These are phyloP conservation scores for Aspergillus indologenus DNA, from an alignment of 495 filamentous ascomycete genomes.

Conservation along the genomic window DNA sequence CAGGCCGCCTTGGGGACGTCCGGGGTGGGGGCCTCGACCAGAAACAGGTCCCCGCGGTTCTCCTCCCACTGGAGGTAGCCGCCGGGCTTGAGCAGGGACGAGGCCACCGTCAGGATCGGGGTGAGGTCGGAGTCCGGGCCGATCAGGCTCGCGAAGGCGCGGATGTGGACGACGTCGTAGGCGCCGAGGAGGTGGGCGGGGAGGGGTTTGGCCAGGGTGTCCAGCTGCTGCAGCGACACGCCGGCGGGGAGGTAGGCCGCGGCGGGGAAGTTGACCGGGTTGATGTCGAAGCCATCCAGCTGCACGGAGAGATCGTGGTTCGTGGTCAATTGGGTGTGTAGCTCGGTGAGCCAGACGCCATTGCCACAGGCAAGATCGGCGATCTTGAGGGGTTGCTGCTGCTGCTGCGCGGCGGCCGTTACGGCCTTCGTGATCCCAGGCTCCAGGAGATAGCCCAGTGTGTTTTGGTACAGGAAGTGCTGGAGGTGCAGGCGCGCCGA, in stretches of 20 bases:
- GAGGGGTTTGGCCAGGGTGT: no score
- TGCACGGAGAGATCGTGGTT: neutral
- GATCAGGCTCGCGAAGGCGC: no score
- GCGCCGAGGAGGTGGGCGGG: no score
- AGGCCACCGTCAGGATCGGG: neutral
- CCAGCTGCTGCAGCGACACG: neutral
- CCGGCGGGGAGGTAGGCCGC: neutral
- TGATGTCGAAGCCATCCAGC: slow-evolving; percentile 2
- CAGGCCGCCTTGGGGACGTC: neutral
- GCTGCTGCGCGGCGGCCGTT: no score
- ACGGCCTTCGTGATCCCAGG: neutral
- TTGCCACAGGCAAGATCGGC: slow-evolving; percentile 1
- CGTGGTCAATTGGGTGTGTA: neutral
- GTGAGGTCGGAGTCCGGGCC: neutral
- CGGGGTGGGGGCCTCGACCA: neutral
- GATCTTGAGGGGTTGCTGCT: neutral
- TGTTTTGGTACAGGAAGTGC: slow-evolving; percentile 6
- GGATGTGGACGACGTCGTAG: no score
- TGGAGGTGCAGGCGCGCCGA: slow-evolving; percentile 1
- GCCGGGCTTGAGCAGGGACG: neutral
- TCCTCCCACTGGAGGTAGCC: slow-evolving; percentile 2
- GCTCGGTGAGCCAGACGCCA: slow-evolving; percentile 1
- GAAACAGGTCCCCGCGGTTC: neutral
- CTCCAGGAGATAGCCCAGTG: neutral
- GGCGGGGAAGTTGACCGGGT: neutral